Evolutionary conservation across 208 protist genomes (phyloP).

Genomic region (Balamuthia mandrillaris): DNA sequence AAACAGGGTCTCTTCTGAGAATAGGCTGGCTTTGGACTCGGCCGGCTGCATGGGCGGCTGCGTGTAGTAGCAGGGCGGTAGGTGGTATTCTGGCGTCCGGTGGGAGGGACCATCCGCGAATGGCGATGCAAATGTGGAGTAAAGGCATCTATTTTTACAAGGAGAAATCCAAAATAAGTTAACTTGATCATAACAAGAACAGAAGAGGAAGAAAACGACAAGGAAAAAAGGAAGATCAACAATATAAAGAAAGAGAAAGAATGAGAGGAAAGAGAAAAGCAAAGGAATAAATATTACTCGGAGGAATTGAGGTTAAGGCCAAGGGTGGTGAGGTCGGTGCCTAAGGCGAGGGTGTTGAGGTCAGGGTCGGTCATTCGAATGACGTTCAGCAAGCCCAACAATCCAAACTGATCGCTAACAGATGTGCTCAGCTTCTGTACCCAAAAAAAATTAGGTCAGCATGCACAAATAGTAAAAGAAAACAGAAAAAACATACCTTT

Average conservation of each 20-base stretch:
- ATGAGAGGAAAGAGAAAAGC: not conserved
- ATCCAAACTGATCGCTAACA: slow-evolving; percentile 57
- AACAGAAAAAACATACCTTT: no score
- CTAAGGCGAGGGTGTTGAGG: slow-evolving; percentile 78
- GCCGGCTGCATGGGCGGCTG: slow-evolving; percentile 52
- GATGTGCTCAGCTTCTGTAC: not conserved
- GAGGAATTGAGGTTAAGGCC: slow-evolving; percentile 82
- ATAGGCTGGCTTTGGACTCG: slow-evolving; percentile 55
- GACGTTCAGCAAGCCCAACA: slow-evolving; percentile 76
- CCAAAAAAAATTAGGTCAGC: no score
- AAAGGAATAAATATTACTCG: slow-evolving; percentile 55
- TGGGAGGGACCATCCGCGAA: slow-evolving; percentile 62
- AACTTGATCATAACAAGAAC: not conserved
- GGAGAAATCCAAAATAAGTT: not conserved
- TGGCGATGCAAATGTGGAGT: slow-evolving; percentile 78
- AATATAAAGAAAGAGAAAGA: not conserved
- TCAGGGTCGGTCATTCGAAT: slow-evolving; percentile 80
- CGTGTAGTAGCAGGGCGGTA: slow-evolving; percentile 77
- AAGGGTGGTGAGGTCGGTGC: slow-evolving; percentile 81
- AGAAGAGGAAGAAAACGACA: not conserved
- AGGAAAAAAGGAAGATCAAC: not conserved
- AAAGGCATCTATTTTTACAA: slow-evolving; percentile 55
- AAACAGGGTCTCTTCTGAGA: slow-evolving; percentile 89
- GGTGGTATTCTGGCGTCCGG: slow-evolving; percentile 72
- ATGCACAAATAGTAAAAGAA: no score